Percentiles rank a stretch among this genome's conserved stretches.
phyloP scores from a whole-genome alignment of 139 green algal genomes.

The Volvox africanus region DNA sequence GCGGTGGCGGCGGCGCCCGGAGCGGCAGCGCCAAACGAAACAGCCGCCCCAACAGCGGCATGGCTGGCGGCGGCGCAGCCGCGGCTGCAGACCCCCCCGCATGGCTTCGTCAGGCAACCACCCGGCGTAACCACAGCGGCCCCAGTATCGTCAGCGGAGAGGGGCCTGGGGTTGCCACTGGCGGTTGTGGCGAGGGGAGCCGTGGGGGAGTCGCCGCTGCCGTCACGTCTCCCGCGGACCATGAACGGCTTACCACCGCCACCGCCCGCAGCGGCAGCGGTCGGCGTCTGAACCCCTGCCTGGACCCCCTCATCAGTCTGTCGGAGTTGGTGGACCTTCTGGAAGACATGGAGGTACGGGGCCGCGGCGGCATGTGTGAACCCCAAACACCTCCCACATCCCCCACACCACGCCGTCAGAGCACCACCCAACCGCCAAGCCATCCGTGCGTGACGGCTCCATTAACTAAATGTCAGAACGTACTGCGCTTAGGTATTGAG shows the following conservation, averaged over 20 bases:
- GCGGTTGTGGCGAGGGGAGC: neutral
- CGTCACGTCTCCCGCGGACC: neutral
- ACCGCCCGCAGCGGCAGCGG: neutral
- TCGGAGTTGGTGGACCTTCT: constrained; percentile 1
- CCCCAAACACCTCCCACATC: too few species aligned
- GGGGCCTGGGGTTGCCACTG: neutral
- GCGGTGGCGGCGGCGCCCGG: neutral
- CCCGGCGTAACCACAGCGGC: neutral
- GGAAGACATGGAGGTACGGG: constrained; percentile 35
- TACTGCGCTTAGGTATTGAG: too few species aligned
- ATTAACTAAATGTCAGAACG: too few species aligned
- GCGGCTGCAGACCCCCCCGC: neutral
- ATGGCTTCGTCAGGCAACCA: neutral
- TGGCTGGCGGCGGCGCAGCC: neutral
- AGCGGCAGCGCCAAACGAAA: neutral
- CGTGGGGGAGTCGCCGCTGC: neutral
- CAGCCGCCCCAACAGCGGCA: neutral
- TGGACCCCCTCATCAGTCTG: constrained; percentile 35
- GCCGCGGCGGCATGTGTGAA: neutral
- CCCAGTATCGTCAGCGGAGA: neutral
- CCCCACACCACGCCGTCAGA: too few species aligned
- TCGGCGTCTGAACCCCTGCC: neutral
- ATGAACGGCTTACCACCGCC: too few species aligned
- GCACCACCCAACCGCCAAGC: too few species aligned
- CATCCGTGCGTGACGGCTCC: too few species aligned